Base-by-base conservation (phyloP, 2,329 filamentous ascomycete species). In the Byssothecium circinans region DNA sequence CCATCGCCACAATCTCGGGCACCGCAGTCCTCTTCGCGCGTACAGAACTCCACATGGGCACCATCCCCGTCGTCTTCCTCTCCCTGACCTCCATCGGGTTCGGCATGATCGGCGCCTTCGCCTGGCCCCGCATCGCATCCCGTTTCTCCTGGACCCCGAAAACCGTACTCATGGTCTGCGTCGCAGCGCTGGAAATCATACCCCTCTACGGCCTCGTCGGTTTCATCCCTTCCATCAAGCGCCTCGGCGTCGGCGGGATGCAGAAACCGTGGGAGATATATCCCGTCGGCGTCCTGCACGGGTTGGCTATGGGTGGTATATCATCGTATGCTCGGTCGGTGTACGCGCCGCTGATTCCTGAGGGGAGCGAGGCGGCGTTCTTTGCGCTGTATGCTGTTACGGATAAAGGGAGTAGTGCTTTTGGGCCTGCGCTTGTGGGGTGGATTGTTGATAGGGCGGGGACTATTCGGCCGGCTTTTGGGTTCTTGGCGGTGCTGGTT, bases 371-470 rank as follows among this genome's bases (percentile, higher is more conserved):
- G 72, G 90, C 91, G 0, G 90, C 91, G 0, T 96, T 97, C 64
- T 96, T 94, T 66, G 91, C 91, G 0, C 77, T 96, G 1, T 96
- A 96, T 67, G 91, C 92, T 33, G 95, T 96, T 50, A 96, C 92
- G 1, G 92, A 97, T 69, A 97, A 96, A 70, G 91, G 91, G 0
- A 94, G 88, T 17, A 94, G 88, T 64, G 81, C 95, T 2, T 92
- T 96, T 65, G 92, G 92, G 0, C 92, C 92, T 0, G 87, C 89
- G 1, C 89, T 97, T 58, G 91, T 96, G 0, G 92, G 91, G 0
- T 81, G 83, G 23, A 95, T 96, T 52, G 94, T 95, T 8, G 91
- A 96, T 66, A 81, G 61, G 2, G 62, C 68, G 6, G 73, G 73
- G 0, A 72, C 64, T 1, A 74, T 76, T 23, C 45, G 74, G 15